Evolutionary conservation across 2,329 filamentous ascomycete species (phyloP).

Genomic region (Venturia aucupariae): DNA sequence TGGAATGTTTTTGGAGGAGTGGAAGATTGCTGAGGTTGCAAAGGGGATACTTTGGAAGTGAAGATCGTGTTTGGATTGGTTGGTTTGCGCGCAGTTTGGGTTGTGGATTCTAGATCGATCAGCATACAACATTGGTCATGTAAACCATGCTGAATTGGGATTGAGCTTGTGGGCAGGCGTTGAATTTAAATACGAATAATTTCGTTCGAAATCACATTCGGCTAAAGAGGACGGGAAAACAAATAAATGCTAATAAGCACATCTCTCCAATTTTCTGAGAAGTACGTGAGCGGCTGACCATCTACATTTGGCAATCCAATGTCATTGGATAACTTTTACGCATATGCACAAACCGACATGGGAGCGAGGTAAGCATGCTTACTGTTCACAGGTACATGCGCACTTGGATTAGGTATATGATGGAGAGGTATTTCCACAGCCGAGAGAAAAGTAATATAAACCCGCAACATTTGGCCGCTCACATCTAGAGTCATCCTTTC

Average conservation of each 20-base stretch:
- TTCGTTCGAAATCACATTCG: too few relatives aligned
- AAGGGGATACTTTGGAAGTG: neutral
- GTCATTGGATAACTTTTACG: neutral
- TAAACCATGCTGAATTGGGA: too few relatives aligned
- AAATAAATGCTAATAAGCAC: too few relatives aligned
- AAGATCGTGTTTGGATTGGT: neutral
- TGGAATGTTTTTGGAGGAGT: neutral
- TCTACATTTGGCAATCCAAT: neutral
- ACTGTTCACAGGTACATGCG: neutral
- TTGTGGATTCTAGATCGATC: neutral
- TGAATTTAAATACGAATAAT: too few relatives aligned
- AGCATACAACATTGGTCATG: too few relatives aligned
- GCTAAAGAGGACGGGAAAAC: too few relatives aligned
- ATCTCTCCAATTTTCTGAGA: too few relatives aligned
- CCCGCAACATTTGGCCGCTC: neutral
- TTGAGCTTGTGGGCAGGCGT: too few relatives aligned
- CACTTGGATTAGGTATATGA: neutral
- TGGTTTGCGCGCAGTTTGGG: neutral
- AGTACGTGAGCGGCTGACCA: too few relatives aligned
- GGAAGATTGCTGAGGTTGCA: neutral
- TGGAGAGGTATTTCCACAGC: neutral
- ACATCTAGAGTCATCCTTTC: neutral
- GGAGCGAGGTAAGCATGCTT: neutral
- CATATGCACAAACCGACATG: neutral
- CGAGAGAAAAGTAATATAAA: neutral